Percentiles rank a stretch among this genome's conserved stretches.
These are phyloP conservation scores for Lineolata rhizophorae DNA, from an alignment of 495 filamentous ascomycete species.

Conservation along the genomic window DNA sequence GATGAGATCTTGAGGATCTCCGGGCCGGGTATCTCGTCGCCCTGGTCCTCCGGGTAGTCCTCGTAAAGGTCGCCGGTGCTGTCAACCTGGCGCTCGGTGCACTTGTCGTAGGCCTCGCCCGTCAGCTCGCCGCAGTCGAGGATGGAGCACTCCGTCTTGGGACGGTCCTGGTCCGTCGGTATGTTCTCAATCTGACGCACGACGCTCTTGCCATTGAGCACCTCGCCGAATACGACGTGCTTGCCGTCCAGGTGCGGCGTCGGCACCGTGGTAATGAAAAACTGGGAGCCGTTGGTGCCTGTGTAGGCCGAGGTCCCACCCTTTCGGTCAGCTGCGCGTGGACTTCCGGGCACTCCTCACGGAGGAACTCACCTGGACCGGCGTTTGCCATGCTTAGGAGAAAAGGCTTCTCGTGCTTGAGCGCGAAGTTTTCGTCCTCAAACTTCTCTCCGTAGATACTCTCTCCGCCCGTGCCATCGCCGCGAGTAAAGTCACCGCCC, in stretches of 20 bases:
- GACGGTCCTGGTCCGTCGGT: conserved; percentile 64
- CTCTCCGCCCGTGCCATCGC: conserved; percentile 85
- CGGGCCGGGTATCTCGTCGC: conserved; percentile 31
- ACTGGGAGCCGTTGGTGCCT: conserved; percentile 90
- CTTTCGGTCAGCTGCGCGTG: not conserved
- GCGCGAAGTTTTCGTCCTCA: conserved; percentile 85
- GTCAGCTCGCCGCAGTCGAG: conserved; percentile 69
- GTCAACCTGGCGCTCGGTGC: conserved; percentile 44
- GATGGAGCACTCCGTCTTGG: conserved; percentile 35
- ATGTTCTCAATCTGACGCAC: conserved; percentile 81
- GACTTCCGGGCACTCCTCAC: not conserved
- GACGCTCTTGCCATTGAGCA: conserved; percentile 76
- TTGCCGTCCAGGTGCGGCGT: conserved; percentile 92
- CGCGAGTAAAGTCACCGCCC: conserved; percentile 91
- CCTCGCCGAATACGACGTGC: conserved; percentile 96
- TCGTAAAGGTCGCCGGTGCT: conserved; percentile 80
- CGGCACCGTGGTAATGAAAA: conserved; percentile 87
- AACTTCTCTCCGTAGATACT: conserved; percentile 98
- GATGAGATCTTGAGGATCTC: conserved; percentile 56
- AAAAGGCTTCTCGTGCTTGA: conserved; percentile 89
- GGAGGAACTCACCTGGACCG: conserved; percentile 48
- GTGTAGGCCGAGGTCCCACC: no score
- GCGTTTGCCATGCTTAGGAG: conserved; percentile 96
- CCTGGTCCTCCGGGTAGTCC: conserved; percentile 81
- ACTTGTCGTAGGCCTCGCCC: conserved; percentile 38